Evolutionary conservation across 192 early-diverging fungal species (phyloP), one percentile per base, ranked within the genome.

Genomic region (Coemansia sp.): DNA sequence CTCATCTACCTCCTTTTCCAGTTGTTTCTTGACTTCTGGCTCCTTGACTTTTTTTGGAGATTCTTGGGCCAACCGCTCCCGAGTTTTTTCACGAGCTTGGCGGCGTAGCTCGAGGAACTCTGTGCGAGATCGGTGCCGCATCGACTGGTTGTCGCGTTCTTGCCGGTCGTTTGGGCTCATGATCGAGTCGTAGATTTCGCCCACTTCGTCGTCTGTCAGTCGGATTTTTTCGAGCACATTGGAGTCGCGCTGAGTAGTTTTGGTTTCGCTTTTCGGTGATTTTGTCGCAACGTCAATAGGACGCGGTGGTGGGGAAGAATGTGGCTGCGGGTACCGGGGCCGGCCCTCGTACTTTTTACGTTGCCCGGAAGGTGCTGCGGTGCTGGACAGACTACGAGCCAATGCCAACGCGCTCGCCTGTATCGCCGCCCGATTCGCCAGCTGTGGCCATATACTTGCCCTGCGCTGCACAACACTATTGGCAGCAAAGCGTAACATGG

Each of bases 181-280:
- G 16, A 81, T 65, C 24, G 78, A 71, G 39, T 75, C 62, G 54
- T 68, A 81, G 47, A 81, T 81, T 59, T 61, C 63, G 65, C 32
- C 58, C 39, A 81, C 60, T 19, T 81, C 78, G 14, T 75, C 63
- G 51, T 81, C 78, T 1, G 78, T 71, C 37, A 81, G 38, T 13
- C 57, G 62, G 54, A 79, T 64, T 19, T 54, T 51, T 18, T 73
- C 71, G 14, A 79, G 32, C 23, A 66, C 11, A 1, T 60, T 50
- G 23, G 39, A 48, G 11, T 52, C 57, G 0, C 54, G 52, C 29
- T 56, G 26, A 29, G 57, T 14, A 23, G 23, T 22, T 8, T 41
- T 19, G 43, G 60, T 66, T 20, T 56, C 35, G 16, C 48, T 26
- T 3, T 61, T 23, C 24, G 29, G 70, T 66, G 22, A 79, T 60